phyloP scores from a whole-genome alignment of 2,329 filamentous ascomycete species.

The Penicillium griseofulvum region DNA sequence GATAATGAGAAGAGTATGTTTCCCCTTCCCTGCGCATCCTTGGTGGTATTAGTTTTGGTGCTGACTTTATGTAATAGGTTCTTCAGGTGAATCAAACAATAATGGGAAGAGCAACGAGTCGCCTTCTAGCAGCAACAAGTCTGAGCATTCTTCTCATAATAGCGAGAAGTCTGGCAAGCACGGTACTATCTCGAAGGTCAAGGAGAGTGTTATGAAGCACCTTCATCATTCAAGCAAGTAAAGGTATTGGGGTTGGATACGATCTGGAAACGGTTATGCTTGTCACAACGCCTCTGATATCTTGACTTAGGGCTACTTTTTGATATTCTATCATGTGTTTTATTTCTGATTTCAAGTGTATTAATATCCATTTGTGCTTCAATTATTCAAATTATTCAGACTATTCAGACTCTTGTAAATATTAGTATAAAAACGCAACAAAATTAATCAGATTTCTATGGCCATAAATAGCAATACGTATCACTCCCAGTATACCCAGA shows the following conservation, averaged over 20 bases:
- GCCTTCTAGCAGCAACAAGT: neutral
- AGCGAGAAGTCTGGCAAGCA: constrained; percentile 13
- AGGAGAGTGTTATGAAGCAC: constrained; percentile 23
- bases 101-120: neutral
- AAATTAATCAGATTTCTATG: neutral
- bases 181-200: constrained; percentile 21
- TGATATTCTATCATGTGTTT: neutral
- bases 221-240: constrained; percentile 10
- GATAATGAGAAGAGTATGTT: neutral
- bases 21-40: neutral
- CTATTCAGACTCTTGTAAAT: neutral
- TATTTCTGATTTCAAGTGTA: neutral
- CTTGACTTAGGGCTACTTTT: neutral
- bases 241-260: neutral
- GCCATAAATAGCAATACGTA: neutral
- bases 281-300: neutral
- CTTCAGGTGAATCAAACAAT: constrained; percentile 3
- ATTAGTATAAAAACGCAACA: neutral
- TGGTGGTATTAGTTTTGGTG: neutral
- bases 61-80: neutral
- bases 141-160: neutral
- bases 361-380: constrained; percentile 4
- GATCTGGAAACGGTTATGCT: neutral
- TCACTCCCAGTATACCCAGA: no score
- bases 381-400: neutral